Percentiles rank a stretch among this genome's conserved stretches.
These are phyloP conservation scores for Leptographium lundbergii DNA, from an alignment of 2,329 filamentous ascomycete genomes.

Conservation along the genomic window DNA sequence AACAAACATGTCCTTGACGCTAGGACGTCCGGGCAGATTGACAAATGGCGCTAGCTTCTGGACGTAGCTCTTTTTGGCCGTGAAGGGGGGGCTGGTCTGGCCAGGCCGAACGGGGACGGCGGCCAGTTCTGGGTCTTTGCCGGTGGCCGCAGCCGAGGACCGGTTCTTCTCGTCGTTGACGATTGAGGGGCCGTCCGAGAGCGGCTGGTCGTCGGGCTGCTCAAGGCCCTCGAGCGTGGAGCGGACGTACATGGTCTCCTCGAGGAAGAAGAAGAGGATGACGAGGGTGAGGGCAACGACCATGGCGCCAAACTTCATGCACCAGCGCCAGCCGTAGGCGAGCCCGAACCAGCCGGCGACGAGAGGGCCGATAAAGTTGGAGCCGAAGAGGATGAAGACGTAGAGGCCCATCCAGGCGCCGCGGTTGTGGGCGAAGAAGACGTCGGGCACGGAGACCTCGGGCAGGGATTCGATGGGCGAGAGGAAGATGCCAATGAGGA, in stretches of 20 bases:
- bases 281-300: conserved; percentile 34
- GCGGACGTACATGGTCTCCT: conserved; percentile 44
- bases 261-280: conserved; percentile 44
- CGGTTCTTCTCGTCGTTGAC: neutral
- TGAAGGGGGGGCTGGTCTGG: neutral
- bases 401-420: conserved; percentile 30
- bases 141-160: neutral
- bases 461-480: conserved; percentile 33
- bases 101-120: neutral
- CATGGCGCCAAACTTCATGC: conserved; percentile 41
- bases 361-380: conserved; percentile 33
- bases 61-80: neutral
- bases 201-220: neutral
- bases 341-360: conserved; percentile 36
- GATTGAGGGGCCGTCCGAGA: neutral
- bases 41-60: conserved; percentile 2
- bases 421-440: conserved; percentile 16
- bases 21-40: conserved; percentile 11
- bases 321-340: conserved; percentile 35
- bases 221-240: conserved; percentile 19
- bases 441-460: conserved; percentile 22
- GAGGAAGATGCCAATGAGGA: conserved; percentile 29
- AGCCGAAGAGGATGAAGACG: conserved; percentile 27
- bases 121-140: neutral
- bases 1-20: conserved; percentile 12